Conservation (phyloP, 1,284 basidiomycete genomes). For the Clitocybe nebularis region DNA sequence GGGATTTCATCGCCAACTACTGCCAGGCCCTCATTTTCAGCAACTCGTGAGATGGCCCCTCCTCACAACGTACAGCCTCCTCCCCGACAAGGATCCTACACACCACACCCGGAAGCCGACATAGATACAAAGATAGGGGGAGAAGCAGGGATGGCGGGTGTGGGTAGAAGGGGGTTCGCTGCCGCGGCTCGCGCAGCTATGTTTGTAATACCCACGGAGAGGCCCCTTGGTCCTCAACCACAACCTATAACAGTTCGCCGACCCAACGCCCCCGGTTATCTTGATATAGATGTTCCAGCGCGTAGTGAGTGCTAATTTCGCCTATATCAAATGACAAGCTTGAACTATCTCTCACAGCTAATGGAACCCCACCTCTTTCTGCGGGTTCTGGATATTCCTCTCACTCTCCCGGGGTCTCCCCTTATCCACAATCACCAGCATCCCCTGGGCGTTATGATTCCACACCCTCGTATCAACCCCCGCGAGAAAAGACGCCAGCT, state of each 20-base stretch:
- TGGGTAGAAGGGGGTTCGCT: conserved; percentile 80
- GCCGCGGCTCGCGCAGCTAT: conserved; percentile 73
- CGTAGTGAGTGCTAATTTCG: conserved; percentile 33
- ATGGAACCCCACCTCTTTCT: conserved; percentile 39
- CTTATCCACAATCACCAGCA: conserved; percentile 33
- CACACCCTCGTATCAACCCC: conserved; percentile 10
- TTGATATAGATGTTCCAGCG: conserved; percentile 46
- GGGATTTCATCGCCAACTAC: conserved; percentile 4
- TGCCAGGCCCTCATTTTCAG: conserved; percentile 11
- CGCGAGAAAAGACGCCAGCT: conserved; percentile 9
- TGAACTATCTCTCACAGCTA: conserved; percentile 18
- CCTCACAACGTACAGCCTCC: conserved; percentile 6
- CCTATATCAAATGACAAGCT: conserved; percentile 7
- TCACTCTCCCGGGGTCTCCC: conserved; percentile 42
- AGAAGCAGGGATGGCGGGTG: conserved; percentile 86
- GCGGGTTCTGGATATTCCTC: conserved; percentile 39
- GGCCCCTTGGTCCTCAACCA: conserved; percentile 13
- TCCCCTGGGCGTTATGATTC: conserved; percentile 7
- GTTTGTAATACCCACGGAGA: conserved; percentile 36
- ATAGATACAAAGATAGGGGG: conserved; percentile 75
- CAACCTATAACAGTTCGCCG: conserved; percentile 16
- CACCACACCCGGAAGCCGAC: conserved; percentile 24
- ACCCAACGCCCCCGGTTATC: conserved; percentile 43
- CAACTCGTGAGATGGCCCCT: conserved; percentile 4
- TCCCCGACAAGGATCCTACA: conserved; percentile 9